These are phyloP conservation scores for Nicotiana otophora DNA, from an alignment of 257 asterid species.

Conservation along the genomic window DNA sequence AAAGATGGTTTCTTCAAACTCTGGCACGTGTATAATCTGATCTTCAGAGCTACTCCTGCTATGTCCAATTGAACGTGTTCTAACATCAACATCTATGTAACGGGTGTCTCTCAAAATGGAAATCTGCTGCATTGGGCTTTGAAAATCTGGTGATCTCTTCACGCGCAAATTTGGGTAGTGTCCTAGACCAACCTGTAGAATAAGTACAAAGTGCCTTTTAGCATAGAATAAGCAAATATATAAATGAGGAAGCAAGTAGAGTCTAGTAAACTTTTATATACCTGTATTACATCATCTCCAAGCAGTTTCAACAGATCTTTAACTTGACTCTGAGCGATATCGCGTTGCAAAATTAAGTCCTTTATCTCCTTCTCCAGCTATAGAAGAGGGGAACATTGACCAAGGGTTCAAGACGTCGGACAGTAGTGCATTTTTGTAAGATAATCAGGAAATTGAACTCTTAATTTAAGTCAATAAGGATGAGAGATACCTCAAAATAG, in stretches of 20 bases:
- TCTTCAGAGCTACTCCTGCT: conserved; percentile 66
- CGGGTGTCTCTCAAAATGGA: conserved; percentile 38
- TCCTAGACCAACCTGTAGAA: conserved; percentile 53
- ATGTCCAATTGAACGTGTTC: conserved; percentile 48
- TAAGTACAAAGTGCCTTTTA: not conserved
- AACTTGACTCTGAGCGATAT: conserved; percentile 72
- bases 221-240: not conserved
- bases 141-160: conserved; percentile 44
- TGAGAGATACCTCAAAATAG: not conserved
- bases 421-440: not conserved
- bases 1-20: conserved; percentile 38
- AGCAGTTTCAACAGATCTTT: conserved; percentile 54
- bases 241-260: not conserved
- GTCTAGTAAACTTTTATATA: not conserved
- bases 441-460: not conserved
- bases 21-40: conserved; percentile 45
- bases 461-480: not conserved
- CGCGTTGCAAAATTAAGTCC: conserved; percentile 72
- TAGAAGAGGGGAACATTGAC: not conserved
- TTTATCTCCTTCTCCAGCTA: conserved; percentile 78
- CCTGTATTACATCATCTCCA: conserved; percentile 21
- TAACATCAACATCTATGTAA: conserved; percentile 28
- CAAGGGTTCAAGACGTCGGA: not conserved
- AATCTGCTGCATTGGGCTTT: conserved; percentile 16
- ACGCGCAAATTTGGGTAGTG: conserved; percentile 66